Evolutionary conservation across 106 monocot genomes (phyloP), one percentile per base, ranked within the genome.

Genomic region (Narthecium ossifragum): DNA sequence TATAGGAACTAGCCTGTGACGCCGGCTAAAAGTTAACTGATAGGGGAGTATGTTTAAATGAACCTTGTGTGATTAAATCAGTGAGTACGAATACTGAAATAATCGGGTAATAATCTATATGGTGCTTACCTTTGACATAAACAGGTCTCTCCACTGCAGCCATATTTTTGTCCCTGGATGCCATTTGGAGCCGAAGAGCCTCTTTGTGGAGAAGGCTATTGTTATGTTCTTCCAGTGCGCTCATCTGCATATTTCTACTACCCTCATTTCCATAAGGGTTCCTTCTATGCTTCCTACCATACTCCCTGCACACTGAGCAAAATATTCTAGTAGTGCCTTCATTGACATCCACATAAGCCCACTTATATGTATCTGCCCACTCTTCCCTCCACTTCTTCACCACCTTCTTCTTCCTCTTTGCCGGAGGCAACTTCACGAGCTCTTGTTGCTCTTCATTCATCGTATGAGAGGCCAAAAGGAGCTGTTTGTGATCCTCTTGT

Each of bases 241-340:
- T 98, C 98, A 98, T 98, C 62, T 98, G 98, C 98, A 98, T 98
- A 52, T 98, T 98, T 66, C 87, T 78, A 73, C 98, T 98, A n/a
- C 98, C 98, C 65, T 98, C 98, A 47, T 98, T 98, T 53, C 98
- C 98, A 63, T 98, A 98, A 4, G 98, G 98, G 26, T 98, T 98
- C 68, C 98, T 64, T 59, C 91, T 76, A 55, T 98, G 98, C 65
- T 98, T 98, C 60, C 98, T 81, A 12, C 98, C 98, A 72, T 98
- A 91, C 58, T 98, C 91, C 39, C 74, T 84, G 63, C 98, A 98
- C 20, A 98, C 74, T 1, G 98, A 91, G 57, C 98, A 98, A 57
- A 91, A 98, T 18, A 98, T 87, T 56, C 98, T 80, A n/a, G 71
- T 70, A 24, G 87, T 98, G 43, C 88, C 82, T 21, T 98, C 98